Conservation (phyloP, 1,139 yeast genomes). For the Suhomyces maxii region DNA sequence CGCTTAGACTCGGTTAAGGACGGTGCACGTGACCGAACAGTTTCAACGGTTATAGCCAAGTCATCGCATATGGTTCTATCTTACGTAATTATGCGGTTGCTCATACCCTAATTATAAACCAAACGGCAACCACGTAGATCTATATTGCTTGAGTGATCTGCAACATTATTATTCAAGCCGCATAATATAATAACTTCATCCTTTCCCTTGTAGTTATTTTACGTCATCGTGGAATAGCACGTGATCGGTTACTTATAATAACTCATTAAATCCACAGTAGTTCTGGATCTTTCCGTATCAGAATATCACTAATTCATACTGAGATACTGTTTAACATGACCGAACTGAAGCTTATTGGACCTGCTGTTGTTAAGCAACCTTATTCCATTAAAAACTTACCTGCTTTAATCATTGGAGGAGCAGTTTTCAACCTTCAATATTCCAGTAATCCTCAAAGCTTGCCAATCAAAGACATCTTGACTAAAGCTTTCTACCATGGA, state of each 20-base stretch:
- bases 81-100: not conserved
- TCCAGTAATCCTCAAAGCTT: slow-evolving; percentile 61
- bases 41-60: not conserved
- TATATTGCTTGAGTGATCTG: too few relatives aligned
- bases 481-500: slow-evolving; percentile 64
- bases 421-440: slow-evolving; percentile 79
- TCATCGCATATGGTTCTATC: too few relatives aligned
- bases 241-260: not conserved
- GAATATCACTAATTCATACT: too few relatives aligned
- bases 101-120: not conserved
- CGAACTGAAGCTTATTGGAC: slow-evolving; percentile 7
- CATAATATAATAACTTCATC: too few relatives aligned
- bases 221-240: not conserved
- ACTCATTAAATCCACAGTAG: not conserved
- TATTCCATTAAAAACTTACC: slow-evolving; percentile 43
- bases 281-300: too few relatives aligned
- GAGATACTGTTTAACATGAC: not conserved
- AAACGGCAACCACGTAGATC: not conserved
- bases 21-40: not conserved
- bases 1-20: not conserved
- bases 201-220: too few relatives aligned
- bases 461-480: slow-evolving; percentile 58
- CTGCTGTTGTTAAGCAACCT: slow-evolving; percentile 16
- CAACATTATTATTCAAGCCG: too few relatives aligned
- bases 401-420: slow-evolving; percentile 78